Evolutionary conservation across 1,284 basidiomycete genomes (phyloP).

Genomic region (Ceratobasidium sp.): DNA sequence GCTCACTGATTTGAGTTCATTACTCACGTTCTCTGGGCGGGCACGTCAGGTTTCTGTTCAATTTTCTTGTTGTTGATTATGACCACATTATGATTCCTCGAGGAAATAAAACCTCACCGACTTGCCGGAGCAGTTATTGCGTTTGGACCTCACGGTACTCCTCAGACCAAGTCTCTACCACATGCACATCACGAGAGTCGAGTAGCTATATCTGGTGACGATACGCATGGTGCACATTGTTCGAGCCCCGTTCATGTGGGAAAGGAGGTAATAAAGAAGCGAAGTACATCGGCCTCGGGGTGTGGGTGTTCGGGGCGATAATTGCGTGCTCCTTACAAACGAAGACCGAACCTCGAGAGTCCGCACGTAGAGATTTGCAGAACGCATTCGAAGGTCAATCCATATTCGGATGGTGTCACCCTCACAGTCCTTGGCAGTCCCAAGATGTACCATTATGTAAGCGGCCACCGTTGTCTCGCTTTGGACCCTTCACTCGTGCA

Average conservation of each 20-base stretch:
- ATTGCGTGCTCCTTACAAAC: neutral
- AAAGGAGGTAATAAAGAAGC: conserved; percentile 29
- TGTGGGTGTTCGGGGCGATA: neutral
- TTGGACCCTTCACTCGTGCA: conserved; percentile 1
- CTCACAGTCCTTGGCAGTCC: conserved; percentile 4
- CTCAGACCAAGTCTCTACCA: neutral
- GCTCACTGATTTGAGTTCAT: no score
- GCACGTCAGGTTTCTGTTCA: no score
- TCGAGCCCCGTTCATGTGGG: conserved; percentile 12
- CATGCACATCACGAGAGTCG: neutral
- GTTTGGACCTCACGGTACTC: conserved; percentile 5
- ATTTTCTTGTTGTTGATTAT: neutral
- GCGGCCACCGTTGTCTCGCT: no score
- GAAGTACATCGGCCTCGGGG: conserved; percentile 3
- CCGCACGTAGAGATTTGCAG: neutral
- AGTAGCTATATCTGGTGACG: neutral
- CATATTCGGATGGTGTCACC: conserved; percentile 14
- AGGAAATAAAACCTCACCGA: conserved; percentile 1
- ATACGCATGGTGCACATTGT: neutral
- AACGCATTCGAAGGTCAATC: conserved; percentile 14
- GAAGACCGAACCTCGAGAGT: neutral
- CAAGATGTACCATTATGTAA: neutral
- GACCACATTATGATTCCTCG: conserved; percentile 18
- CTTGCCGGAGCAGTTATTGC: conserved; percentile 31
- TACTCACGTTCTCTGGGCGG: no score